phyloP scores from a whole-genome alignment of 345 rosid species.

The Tarenaya hassleriana region DNA sequence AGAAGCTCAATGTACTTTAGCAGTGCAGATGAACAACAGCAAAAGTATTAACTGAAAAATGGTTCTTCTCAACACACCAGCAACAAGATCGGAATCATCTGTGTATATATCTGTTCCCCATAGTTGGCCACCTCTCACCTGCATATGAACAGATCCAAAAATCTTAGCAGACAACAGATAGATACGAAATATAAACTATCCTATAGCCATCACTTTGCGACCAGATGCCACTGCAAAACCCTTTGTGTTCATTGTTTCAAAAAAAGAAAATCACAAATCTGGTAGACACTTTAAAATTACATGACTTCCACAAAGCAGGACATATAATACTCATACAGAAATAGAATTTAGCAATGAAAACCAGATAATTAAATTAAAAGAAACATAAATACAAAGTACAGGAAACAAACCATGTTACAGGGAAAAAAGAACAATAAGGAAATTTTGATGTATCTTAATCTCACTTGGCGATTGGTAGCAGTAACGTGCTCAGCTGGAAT shows the following conservation, averaged over 20 bases:
- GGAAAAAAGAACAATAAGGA: slow-evolving; percentile 4
- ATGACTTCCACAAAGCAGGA: too few species aligned
- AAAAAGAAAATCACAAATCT: too few species aligned
- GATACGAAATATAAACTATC: neutral
- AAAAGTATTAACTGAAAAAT: neutral
- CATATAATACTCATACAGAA: too few species aligned
- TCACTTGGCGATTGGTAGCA: slow-evolving; percentile 98
- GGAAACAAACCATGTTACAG: slow-evolving; percentile 9
- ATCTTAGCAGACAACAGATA: too few species aligned
- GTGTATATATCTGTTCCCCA: slow-evolving; percentile 99
- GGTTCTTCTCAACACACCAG: slow-evolving; percentile 47
- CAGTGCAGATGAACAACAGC: neutral
- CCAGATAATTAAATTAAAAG: neutral
- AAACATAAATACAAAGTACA: slow-evolving; percentile 10
- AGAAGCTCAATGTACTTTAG: too few species aligned
- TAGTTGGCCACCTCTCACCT: slow-evolving; percentile 98
- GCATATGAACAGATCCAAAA: slow-evolving; percentile 22
- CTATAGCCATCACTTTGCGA: neutral
- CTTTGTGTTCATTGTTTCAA: too few species aligned
- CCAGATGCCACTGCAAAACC: too few species aligned
- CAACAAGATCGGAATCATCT: slow-evolving; percentile 97
- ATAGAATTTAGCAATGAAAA: too few species aligned
- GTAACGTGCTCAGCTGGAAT: slow-evolving; percentile 98
- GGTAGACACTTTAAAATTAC: too few species aligned
- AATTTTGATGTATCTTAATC: slow-evolving; percentile 26